Evolutionary conservation across 805 yeast species (phyloP), one percentile per base, ranked within the genome.

Genomic region (Candida krabiensis): DNA sequence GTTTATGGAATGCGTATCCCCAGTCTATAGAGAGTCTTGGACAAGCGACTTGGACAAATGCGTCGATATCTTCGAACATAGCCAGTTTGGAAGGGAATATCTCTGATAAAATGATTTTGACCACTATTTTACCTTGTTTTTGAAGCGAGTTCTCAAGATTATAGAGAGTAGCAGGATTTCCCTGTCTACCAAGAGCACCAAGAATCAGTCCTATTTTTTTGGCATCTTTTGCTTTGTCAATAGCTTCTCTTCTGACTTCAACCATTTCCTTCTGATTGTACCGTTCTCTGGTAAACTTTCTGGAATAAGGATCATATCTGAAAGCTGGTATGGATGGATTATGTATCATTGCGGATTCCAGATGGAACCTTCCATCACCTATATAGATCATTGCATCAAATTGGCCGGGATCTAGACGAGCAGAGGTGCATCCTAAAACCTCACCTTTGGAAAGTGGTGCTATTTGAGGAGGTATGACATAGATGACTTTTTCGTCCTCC

Each of bases 1-100:
- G 99, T 55, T 85, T 86, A 42, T 80, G 80, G 56, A 93, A 93
- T 0, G 99, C 99, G 60, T 93, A 93, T 0, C 99, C 99, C 99
- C 99, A 93, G 61, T 93, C 99, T 28, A 93, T 91, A 2, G 96
- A 87, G 31, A 93, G 67, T 53, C 99, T 71, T 0, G 99, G 99
- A 59, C 99, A 93, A 0, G 99, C 99, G 3, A 93, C 96, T 63
- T 93, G 99, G 11, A 93, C 86, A 71, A 93, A 93, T 2, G 90
- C 95, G 62, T 93, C 99, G 13, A 91, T 78, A 53, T 87, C 93
- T 52, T 87, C 90, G 63, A 93, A 93, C 82, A 86, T 83, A 9
- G 96, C 83, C 25, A 93, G 67, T 52, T 93, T 93, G 36, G 80
- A 85, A 0, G 99, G 99, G 63, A 93, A 90, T 14, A 93, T 88